Percentiles rank a stretch among this genome's conserved stretches.
Conservation (phyloP, 768 basidiomycete genomes). For the Leucocoprinus sp. region DNA sequence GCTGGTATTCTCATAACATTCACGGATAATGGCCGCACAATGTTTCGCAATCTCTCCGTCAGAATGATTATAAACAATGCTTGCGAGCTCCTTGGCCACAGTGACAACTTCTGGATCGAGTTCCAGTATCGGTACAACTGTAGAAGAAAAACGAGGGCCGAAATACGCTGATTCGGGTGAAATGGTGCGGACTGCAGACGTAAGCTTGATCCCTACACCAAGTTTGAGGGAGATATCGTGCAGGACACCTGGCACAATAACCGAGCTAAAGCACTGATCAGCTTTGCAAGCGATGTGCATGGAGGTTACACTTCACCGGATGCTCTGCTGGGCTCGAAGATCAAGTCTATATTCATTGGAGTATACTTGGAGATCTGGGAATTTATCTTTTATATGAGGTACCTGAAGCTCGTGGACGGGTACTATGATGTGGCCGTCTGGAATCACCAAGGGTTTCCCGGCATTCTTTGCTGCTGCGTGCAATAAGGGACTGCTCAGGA, state of each 20-base stretch:
- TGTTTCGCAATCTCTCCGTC: constrained; percentile 47
- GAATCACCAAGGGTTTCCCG: constrained; percentile 25
- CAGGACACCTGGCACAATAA: constrained; percentile 40
- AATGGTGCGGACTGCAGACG: constrained; percentile 50
- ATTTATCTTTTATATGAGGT: constrained; percentile 40
- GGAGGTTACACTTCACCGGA: constrained; percentile 28
- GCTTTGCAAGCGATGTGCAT: not conserved
- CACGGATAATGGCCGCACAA: constrained; percentile 44
- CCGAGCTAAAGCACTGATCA: constrained; percentile 33
- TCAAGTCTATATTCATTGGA: constrained; percentile 34
- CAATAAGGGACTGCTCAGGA: constrained; percentile 31
- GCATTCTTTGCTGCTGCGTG: constrained; percentile 29
- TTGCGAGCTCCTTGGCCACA: constrained; percentile 49
- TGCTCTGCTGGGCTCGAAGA: constrained; percentile 44
- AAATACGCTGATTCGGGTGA: constrained; percentile 51
- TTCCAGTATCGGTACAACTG: constrained; percentile 40
- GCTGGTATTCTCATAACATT: constrained; percentile 40
- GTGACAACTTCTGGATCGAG: constrained; percentile 42
- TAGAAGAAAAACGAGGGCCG: constrained; percentile 45
- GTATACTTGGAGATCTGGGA: constrained; percentile 35
- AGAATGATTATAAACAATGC: constrained; percentile 38
- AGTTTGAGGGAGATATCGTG: constrained; percentile 43
- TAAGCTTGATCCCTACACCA: constrained; percentile 47
- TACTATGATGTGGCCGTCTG: constrained; percentile 30
- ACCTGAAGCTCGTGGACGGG: constrained; percentile 52